Conservation (phyloP, 192 early-diverging fungal genomes). For the Dispira simplex region DNA sequence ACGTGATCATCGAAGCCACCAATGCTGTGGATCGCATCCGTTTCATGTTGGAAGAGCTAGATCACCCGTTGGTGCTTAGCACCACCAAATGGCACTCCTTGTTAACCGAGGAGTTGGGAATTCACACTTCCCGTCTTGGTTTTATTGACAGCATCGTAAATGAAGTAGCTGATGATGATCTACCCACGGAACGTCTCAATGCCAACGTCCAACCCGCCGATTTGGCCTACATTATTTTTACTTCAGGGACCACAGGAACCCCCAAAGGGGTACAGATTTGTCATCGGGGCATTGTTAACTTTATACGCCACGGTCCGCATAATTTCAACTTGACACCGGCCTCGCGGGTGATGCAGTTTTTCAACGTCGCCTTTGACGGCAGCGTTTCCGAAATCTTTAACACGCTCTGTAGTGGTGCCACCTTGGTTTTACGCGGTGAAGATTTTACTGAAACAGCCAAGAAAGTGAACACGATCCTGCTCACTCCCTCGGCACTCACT, state of each 20-base stretch:
- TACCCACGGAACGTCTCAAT: no score
- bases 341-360: background rate
- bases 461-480: background rate
- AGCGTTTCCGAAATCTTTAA: background rate
- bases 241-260: conserved; percentile 1
- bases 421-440: background rate
- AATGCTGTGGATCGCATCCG: background rate
- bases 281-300: background rate
- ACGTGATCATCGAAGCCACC: background rate
- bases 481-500: background rate
- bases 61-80: background rate
- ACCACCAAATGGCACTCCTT: background rate
- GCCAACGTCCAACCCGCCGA: background rate
- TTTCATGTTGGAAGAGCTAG: background rate
- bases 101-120: background rate
- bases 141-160: background rate
- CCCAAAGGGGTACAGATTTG: conserved; percentile 6
- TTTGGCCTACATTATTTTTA: conserved; percentile 9
- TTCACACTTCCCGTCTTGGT: background rate
- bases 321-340: background rate
- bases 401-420: background rate
- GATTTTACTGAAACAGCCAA: background rate
- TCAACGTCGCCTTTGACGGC: conserved; percentile 7
- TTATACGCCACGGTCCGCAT: background rate
- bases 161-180: background rate